Base-by-base conservation (phyloP, 225 moss, liverwort and hornwort genomes). In the Lunularia cruciata region DNA sequence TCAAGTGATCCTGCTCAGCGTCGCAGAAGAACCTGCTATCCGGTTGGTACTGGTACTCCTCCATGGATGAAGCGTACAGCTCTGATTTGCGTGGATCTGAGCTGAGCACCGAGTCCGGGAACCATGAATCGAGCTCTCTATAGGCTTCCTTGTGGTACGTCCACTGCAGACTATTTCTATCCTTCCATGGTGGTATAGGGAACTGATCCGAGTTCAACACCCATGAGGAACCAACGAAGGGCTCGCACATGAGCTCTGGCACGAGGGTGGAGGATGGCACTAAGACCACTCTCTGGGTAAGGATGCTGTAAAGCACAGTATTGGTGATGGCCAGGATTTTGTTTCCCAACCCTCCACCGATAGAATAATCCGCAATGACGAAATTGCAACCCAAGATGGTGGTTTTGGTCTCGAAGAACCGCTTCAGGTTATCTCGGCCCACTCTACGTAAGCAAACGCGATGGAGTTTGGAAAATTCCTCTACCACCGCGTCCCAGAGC, bases 311-410 rank as follows among this genome's bases (percentile, higher is more conserved):
- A 49, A 91, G 47, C 7, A 33, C 23, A 0, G 54, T 90, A 84
- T 83, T 68, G 19, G 79, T 57, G 49, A 57, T 54, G 65, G 32
- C 77, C 26, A 69, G 57, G 66, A 74, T 89, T 81, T 76, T 89
- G 75, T 95, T 95, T 22, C 94, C 94, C 75, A 95, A 52, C 14
- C 92, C 92, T 3, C 88, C 86, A 6, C 79, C 85, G 1, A 76
- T 77, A 0, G 87, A 48, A 25, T 52, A 81, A 28, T 86, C 90
- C 0, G 85, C 88, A 23, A 93, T 85, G 0, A 84, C 25, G 51
- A 93, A 93, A 32, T 74, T 72, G 47, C 92, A 93, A 3, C 71
- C 80, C 37, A 83, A 71, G 48, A 80, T 83, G 3, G 70, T 47
- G 38, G 77, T 83, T 19, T 31, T 59, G 3, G 61, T 16, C 49